Base-by-base conservation (phyloP, 2,329 filamentous ascomycete genomes). In the Mycosphaerella sp. region DNA sequence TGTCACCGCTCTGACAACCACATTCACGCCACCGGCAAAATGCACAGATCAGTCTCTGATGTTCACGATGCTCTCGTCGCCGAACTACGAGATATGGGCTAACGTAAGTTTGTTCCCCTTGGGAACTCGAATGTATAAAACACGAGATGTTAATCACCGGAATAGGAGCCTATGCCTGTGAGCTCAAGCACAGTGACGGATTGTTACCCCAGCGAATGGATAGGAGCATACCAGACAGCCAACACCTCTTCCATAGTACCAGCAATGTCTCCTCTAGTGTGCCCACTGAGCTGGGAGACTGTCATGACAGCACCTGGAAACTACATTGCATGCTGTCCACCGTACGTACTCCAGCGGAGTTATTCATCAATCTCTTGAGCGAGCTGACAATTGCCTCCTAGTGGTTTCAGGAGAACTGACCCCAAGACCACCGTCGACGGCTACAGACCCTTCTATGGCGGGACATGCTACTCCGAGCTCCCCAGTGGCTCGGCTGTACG, bases 241-340 rank as follows among this genome's bases (percentile, higher is more conserved):
- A 18, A 10, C 21, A n/a, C 17, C 14, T 49, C 46, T 5, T 55
- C 53, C 3, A 41, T 46, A 1, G 53, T 55, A 13, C 49, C 53
- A 9, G 49, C 53, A 2, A 52, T 55, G 53, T 49, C 34, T 16
- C 53, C 53, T 10, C 25, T 55, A 10, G 49, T 55, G 13, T 55
- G 53, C 34, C 53, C 53, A 9, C 18, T 43, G 18, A 50, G 45
- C 34, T 55, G 53, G 53, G 36, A 27, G 18, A 55, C 49, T 12
- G 49, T 52, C 14, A 46, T 52, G 49, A 55, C 49, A 9, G 53
- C 49, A 8, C 49, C 53, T 2, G 53, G 53, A 6, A 52, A 55
- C 39, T 57, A 57, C 30, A 41, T 57, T 32, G 54, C 54, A 27
- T 57, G 54, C 21, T 57, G 54, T 45, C 54, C 54, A 8, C 49